phyloP scores from a whole-genome alignment of 345 rosid genomes.

The Eucalyptus tenuipes region DNA sequence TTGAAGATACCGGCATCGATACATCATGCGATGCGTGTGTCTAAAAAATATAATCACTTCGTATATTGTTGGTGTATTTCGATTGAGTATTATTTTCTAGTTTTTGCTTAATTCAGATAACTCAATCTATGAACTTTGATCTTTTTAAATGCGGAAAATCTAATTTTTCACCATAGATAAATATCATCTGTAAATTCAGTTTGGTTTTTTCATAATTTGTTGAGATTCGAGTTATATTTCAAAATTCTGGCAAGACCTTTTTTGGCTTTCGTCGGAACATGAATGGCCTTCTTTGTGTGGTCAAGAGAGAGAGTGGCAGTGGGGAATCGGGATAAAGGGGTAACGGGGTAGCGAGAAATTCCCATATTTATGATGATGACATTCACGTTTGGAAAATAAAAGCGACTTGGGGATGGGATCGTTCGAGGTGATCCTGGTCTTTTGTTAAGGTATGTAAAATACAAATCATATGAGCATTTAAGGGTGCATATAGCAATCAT shows the following conservation, averaged over 20 bases:
- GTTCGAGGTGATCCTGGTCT: background rate
- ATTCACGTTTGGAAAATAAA: background rate
- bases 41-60: background rate
- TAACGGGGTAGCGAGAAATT: background rate
- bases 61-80: background rate
- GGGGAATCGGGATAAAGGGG: background rate
- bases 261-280: background rate
- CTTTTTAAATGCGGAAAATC: background rate
- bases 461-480: fast-evolving
- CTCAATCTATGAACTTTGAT: background rate
- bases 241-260: background rate
- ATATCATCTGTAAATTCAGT: background rate
- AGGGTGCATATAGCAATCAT: fast-evolving
- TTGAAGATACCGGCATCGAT: background rate
- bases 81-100: background rate
- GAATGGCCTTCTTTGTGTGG: background rate
- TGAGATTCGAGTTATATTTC: background rate
- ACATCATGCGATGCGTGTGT: background rate
- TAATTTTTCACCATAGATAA: background rate
- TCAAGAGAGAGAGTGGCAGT: background rate
- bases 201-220: background rate
- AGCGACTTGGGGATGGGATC: background rate
- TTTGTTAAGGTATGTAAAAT: background rate
- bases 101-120: background rate
- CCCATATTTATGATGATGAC: background rate